Base-by-base conservation (phyloP, 371 early-diverging fungal species). In the Rhizopus microsporus region DNA sequence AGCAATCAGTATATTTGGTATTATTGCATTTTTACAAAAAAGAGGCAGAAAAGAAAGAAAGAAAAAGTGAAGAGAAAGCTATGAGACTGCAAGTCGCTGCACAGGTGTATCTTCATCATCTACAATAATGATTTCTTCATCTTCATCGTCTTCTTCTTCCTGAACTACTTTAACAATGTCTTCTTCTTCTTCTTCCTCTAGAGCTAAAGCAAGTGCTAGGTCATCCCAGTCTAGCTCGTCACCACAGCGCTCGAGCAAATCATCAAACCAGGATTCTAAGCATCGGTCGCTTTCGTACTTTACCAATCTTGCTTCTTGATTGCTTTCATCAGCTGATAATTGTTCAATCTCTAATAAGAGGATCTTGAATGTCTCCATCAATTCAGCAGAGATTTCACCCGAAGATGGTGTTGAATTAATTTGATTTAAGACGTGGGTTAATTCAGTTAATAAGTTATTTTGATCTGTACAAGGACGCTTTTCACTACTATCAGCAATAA, bases 221-320 rank as follows among this genome's bases (percentile, higher is more conserved):
- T 57, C 65, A 39, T 67, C 68, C 30, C 69, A 71, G 39, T 66
- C 65, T 6, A 62, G 63, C 5, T 63, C 65, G 16, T 64, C 71
- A 52, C 61, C 74, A 54, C 74, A 77, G 12, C 58, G 74, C 15
- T 72, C 78, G 13, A 77, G 56, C 29, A 77, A 48, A 38, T 77
- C 74, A 42, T 77, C 78, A 53, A 77, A 74, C 78, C 78, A 77
- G 42, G 68, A 43, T 60, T 74, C 78, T 30, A 77, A 49, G 42
- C 70, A 77, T 13, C 60, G 60, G 30, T 74, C 78, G 35, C 72
- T 72, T 33, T 77, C 71, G 42, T 74, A 62, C 56, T 69, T 74
- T 57, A 77, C 61, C 50, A 63, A 61, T 31, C 47, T 57, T 43
- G 72, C 72, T 54, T 66, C 67, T 16, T 42, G 13, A 29, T 63